Evolutionary conservation across 2,329 filamentous ascomycete genomes (phyloP), one percentile per base, ranked within the genome.

Genomic region (Aspergillus ruber): DNA sequence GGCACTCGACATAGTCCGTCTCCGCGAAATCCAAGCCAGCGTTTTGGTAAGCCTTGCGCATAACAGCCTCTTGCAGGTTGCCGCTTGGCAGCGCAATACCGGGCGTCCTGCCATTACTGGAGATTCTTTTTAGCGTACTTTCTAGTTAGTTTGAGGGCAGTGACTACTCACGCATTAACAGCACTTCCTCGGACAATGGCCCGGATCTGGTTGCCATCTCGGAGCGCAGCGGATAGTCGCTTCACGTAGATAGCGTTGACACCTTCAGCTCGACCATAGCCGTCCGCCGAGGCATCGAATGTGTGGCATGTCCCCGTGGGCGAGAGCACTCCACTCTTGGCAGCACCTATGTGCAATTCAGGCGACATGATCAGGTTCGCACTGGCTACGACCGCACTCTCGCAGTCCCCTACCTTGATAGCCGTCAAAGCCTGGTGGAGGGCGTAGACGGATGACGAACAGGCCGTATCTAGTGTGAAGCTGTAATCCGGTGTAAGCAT

Each of bases 211-310:
- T 42, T 18, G 12, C 40, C 23, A 8, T 75, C 70, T 0, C 38
- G 54, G 1, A 81, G 41, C 0, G 80, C 80, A 1, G 67, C 58
- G 1, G 54, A 59, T 0, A 81, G 55, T 1, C 58, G 63, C 57
- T 68, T 69, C 12, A 68, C 45, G 20, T 51, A 60, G 2, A 69
- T 12, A 25, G 40, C 20, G 10, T 18, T 21, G 1, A 62, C 54
- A 6, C 49, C 66, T 8, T 70, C 66, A 2, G 52, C 65, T 6
- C 66, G 57, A 1, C 57, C 62, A 43, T 70, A 72, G 0, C 68
- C 68, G 50, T 69, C 58, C 0, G 67, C 68, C 2, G 45, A 45
- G 0, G 46, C 55, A 29, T 69, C 61, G 44, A 70, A 72, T 2
- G 66, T 63, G 27, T 64, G 59, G 46, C 66, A 70, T 1, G 47